Base-by-base conservation (phyloP, 2,329 filamentous ascomycete species). In the Botrytis sinoallii region DNA sequence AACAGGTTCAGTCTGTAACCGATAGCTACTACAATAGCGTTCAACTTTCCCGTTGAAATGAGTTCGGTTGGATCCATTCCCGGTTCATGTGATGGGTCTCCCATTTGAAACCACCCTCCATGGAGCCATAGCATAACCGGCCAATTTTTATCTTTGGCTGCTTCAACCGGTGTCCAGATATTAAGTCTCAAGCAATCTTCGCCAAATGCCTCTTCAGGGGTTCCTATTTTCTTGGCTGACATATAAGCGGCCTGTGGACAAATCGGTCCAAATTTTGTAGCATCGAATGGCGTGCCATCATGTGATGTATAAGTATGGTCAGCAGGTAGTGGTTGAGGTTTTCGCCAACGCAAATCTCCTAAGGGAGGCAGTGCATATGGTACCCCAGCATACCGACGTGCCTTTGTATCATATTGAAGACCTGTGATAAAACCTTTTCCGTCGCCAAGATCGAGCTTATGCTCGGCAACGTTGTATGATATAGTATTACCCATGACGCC, bases 161-260 rank as follows among this genome's bases (percentile, higher is more conserved):
- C 35, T 32, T 66, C 59, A 6, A 82, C 81, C 0, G 85, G 85
- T 0, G 83, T 83, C 84, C 84, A 87, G 74, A 87, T 82, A 72
- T 87, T 87, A 64, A 85, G 80, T 55, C 83, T 83, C 59, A 87
- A 79, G 66, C 86, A 87, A 77, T 87, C 86, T 74, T 87, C 86
- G 25, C 81, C 81, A 73, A 82, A 83, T 3, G 79, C 78, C 18
- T 80, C 77, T 7, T 77, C 76, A 4, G 72, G 46, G 0, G 55
- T 60, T 6, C 80, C 66, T 6, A 77, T 71, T 48, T 75, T 74
- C 44, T 80, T 84, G 22, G 74, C 44, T 38, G 73, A 70, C 14
- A 55, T 68, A 60, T 73, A 75, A 32, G 71, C 10, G 77, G 77
- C 79, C 70, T 85, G 84, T 4, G 83, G 83, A 71, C 84, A 85